A percentile compares a stretch with the other conserved stretches of the same genome.
Conservation (phyloP, 805 yeast genomes). For the Candida lessepsii region DNA sequence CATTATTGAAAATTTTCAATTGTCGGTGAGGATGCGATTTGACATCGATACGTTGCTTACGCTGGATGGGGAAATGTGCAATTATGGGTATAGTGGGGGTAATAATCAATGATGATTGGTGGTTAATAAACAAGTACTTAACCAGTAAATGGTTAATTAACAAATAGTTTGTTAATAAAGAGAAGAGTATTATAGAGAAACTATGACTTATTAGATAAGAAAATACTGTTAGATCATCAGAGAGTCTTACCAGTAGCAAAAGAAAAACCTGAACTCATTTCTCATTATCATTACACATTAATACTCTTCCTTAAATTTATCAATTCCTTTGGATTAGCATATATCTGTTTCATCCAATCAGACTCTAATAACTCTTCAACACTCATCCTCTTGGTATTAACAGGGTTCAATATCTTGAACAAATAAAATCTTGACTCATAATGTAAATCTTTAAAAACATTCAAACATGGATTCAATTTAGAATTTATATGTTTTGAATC, state of each 20-base stretch:
- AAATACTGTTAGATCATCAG: too few relatives aligned
- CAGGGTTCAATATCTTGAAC: constrained; percentile 36
- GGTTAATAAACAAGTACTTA: too few relatives aligned
- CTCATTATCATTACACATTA: constrained; percentile 1
- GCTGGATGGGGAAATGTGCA: too few relatives aligned
- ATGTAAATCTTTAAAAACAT: constrained; percentile 34
- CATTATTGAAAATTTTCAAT: constrained; percentile 6
- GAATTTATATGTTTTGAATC: constrained; percentile 18
- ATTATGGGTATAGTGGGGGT: too few relatives aligned
- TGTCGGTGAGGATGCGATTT: not conserved
- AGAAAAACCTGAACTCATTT: not conserved
- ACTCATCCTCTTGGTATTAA: constrained; percentile 22
- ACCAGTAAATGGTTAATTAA: too few relatives aligned
- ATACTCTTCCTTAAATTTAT: constrained; percentile 11
- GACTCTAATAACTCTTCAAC: constrained; percentile 28
- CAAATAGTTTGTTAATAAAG: too few relatives aligned
- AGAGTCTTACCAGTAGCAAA: too few relatives aligned
- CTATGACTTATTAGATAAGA: too few relatives aligned
- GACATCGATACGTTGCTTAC: too few relatives aligned
- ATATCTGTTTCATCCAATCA: constrained; percentile 39
- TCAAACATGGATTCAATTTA: constrained; percentile 30
- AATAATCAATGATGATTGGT: too few relatives aligned
- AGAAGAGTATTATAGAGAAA: too few relatives aligned
- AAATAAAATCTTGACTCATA: constrained; percentile 35
- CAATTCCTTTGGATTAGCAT: constrained; percentile 39